Evolutionary conservation across 2,329 filamentous ascomycete species (phyloP), one percentile per base, ranked within the genome.

Genomic region (Cladosporium austrohemisphaericum): DNA sequence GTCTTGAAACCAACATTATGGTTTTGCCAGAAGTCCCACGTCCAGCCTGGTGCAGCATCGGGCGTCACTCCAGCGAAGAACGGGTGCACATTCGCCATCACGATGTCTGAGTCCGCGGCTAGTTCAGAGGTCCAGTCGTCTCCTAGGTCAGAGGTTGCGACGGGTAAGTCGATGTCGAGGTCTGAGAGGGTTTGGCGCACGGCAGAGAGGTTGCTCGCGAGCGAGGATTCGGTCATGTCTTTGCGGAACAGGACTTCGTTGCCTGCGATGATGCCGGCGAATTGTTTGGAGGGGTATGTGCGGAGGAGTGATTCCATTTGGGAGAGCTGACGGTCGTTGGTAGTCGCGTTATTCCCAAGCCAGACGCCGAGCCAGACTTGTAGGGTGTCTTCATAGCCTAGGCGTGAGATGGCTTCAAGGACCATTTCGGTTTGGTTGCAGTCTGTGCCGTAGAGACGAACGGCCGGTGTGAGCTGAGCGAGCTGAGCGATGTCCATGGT

Each of bases 381-480:
- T 73, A 95, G 82, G 50, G 80, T 76, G 48, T 86, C 77, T 22
- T 68, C 74, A 59, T 96, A 72, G 45, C 85, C 76, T 10, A 97
- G 76, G 43, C 78, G 78, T 50, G 87, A 76, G 59, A 97, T 85
- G 16, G 91, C 84, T 60, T 93, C 84, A 7, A 97, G 74, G 1
- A 94, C 81, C 86, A 97, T 93, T 68, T 95, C 81, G 0, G 92
- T 97, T 70, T 97, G 92, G 69, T 96, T 96, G 77, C 92, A 97
- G 71, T 97, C 92, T 10, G 89, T 97, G 41, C 92, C 92, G 66
- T 97, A 97, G 1, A 96, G 76, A 6, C 92, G 85, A 40, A 97
- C 80, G 3, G 83, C 84, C 65, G 95, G 91, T 52, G 90, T 95
- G 35, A 97, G 76, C 66, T 95, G 90, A 10, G 87, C 90, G 44